Conservation (phyloP, 768 basidiomycete genomes). For the Pleurotus citrinopileatus region DNA sequence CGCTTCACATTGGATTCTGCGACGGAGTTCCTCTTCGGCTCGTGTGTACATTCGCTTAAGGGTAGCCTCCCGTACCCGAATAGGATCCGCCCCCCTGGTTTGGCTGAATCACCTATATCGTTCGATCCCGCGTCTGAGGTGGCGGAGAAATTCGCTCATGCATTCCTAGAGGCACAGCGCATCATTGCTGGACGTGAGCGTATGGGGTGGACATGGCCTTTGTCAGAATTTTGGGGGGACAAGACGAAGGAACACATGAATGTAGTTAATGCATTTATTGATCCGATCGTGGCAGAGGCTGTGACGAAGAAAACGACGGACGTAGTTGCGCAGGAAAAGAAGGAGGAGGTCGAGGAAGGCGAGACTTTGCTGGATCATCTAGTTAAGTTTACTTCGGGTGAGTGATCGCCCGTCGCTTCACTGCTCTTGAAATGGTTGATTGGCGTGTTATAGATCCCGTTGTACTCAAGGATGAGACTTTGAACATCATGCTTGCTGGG, state of each 20-base stretch:
- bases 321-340: slow-evolving; percentile 2
- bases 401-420: slow-evolving; percentile 15
- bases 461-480: slow-evolving; percentile 37
- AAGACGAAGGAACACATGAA: slow-evolving; percentile 46
- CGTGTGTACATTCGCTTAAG: slow-evolving; percentile 50
- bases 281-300: slow-evolving; percentile 50
- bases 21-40: slow-evolving; percentile 64
- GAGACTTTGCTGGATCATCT: slow-evolving; percentile 56
- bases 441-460: slow-evolving; percentile 29
- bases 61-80: slow-evolving; percentile 52
- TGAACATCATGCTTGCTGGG: slow-evolving; percentile 49
- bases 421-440: not conserved
- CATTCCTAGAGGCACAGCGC: slow-evolving; percentile 48
- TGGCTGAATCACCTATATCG: slow-evolving; percentile 11
- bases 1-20: slow-evolving; percentile 68
- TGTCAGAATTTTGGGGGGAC: slow-evolving; percentile 47
- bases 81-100: slow-evolving; percentile 23
- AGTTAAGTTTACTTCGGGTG: slow-evolving; percentile 46
- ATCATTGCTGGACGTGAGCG: slow-evolving; percentile 41
- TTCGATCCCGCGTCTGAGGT: slow-evolving; percentile 19
- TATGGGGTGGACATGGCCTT: slow-evolving; percentile 50
- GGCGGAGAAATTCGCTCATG: slow-evolving; percentile 40
- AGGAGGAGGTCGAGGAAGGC: slow-evolving; percentile 34
- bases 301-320: slow-evolving; percentile 32
- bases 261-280: slow-evolving; percentile 48